Conservation (phyloP, 441 rosid genomes). For the Codiaeum variegatum region DNA sequence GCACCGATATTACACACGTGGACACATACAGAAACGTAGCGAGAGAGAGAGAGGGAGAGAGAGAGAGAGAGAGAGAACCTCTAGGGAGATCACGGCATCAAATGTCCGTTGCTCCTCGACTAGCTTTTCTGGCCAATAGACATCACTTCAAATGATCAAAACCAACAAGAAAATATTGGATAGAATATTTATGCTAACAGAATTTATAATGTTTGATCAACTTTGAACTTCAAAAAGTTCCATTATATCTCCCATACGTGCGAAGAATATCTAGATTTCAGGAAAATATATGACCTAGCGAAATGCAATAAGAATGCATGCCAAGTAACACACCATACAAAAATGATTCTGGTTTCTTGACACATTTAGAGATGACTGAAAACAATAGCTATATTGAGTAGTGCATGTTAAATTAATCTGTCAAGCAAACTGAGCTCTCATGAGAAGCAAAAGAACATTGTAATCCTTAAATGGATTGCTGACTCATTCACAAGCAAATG, state of each 20-base stretch:
- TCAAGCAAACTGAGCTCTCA: not conserved
- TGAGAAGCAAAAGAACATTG: not conserved
- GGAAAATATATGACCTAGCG: not conserved
- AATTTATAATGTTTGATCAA: not conserved
- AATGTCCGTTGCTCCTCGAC: conserved; percentile 72
- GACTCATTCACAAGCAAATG: not conserved
- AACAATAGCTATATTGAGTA: not conserved
- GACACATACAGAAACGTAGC: too few relatives aligned
- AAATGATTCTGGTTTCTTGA: not conserved
- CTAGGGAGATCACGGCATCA: conserved; percentile 81
- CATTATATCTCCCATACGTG: not conserved
- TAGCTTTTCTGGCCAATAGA: conserved; percentile 56
- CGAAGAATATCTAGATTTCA: not conserved
- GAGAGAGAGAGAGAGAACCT: conserved; percentile 41
- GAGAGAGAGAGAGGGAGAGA: not conserved
- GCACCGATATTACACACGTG: not conserved
- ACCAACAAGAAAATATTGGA: not conserved
- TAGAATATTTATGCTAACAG: not conserved
- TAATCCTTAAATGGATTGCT: not conserved
- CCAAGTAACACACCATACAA: not conserved
- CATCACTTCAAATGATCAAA: not conserved
- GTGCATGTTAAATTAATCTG: not conserved
- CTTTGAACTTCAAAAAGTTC: not conserved
- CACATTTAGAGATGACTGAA: not conserved
- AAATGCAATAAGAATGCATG: not conserved